A percentile compares a stretch with the other conserved stretches of the same genome.
Evolutionary conservation across 2,329 filamentous ascomycete genomes (phyloP).

Genomic region (Colletotrichum sp.): DNA sequence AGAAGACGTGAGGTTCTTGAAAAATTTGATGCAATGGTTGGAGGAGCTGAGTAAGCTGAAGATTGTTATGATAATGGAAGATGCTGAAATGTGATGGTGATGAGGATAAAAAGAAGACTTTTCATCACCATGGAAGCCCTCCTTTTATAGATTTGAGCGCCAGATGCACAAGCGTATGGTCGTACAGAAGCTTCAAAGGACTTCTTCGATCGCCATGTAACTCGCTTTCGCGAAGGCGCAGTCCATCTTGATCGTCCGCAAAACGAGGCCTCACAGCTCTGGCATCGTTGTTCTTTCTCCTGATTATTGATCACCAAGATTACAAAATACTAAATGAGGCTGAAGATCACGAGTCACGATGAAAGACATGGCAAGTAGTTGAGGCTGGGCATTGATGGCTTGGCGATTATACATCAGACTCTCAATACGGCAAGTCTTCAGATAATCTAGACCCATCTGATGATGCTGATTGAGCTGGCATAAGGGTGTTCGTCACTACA

Average conservation of each 20-base stretch:
- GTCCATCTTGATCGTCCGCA: not conserved
- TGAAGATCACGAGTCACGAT: not conserved
- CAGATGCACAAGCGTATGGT: not conserved
- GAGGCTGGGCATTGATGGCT: not conserved
- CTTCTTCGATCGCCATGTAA: not conserved
- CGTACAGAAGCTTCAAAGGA: not conserved
- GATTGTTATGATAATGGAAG: not conserved
- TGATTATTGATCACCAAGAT: not conserved
- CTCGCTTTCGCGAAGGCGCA: not conserved
- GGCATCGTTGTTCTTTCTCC: not conserved
- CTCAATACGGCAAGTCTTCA: not conserved
- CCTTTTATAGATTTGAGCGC: not conserved
- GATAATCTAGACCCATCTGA: not conserved
- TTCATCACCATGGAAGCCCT: not conserved
- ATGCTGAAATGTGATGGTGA: not conserved
- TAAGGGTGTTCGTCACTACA: not conserved
- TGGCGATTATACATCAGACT: not conserved
- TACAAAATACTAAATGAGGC: not conserved
- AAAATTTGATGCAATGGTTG: not conserved
- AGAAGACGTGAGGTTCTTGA: not conserved
- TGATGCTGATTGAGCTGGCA: not conserved
- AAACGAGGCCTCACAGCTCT: not conserved
- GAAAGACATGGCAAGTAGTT: not conserved
- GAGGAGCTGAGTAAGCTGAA: not conserved
- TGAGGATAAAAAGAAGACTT: not conserved